These are phyloP conservation scores for Spathaspora girioi DNA, from an alignment of 805 yeast species.

Conservation along the genomic window DNA sequence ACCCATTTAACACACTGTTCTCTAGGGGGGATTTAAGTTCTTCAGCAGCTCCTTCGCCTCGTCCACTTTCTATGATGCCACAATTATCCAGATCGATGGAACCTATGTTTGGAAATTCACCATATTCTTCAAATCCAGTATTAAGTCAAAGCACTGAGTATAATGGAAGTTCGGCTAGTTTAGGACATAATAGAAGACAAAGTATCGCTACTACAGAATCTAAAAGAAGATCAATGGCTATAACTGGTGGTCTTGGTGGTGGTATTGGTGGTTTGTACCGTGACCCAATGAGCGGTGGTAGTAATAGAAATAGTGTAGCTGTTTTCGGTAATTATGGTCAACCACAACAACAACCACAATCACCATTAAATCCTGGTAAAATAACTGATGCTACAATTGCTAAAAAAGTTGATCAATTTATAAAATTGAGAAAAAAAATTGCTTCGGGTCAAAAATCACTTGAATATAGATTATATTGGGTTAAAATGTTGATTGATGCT, in stretches of 20 bases:
- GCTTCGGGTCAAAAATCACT: conserved; percentile 40
- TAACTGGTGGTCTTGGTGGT: not conserved
- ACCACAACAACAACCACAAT: conserved; percentile 3
- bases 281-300: not conserved
- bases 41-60: not conserved
- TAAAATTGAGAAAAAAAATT: conserved; percentile 29
- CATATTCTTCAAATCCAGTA: conserved; percentile 12
- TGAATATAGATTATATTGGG: conserved; percentile 41
- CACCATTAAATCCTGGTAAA: conserved; percentile 3
- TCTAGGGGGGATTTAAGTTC: not conserved
- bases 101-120: conserved; percentile 2
- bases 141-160: conserved; percentile 15
- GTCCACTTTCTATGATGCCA: conserved; percentile 1
- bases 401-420: conserved; percentile 31
- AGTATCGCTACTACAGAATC: conserved; percentile 14
- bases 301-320: conserved; percentile 9
- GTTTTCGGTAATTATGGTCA: conserved; percentile 5
- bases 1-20: not conserved
- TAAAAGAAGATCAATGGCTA: conserved; percentile 12
- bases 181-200: conserved; percentile 11
- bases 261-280: not conserved
- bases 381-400: conserved; percentile 22
- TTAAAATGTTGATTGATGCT: conserved; percentile 38
- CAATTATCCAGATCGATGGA: conserved; percentile 2
- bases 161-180: conserved; percentile 5